phyloP scores from a whole-genome alignment of 306 rosid genomes.

The Trifolium dubium region DNA sequence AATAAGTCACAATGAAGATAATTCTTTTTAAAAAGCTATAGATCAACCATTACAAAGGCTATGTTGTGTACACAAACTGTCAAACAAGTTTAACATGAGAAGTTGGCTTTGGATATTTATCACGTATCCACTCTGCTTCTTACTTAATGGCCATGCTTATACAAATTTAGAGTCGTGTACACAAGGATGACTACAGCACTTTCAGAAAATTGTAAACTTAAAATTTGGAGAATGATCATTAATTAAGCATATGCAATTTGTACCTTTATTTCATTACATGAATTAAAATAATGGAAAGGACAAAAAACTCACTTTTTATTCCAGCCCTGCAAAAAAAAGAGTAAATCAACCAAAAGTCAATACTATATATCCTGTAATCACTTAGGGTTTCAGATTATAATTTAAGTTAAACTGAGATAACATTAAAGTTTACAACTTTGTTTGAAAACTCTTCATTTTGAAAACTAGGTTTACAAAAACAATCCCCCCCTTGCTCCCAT shows the following conservation, averaged over 20 bases:
- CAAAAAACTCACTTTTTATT: constrained; percentile 85
- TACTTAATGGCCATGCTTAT: constrained; percentile 4
- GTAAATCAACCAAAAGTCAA: constrained; percentile 35
- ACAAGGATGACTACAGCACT: constrained; percentile 18
- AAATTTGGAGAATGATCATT: constrained; percentile 18
- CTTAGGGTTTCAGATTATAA: constrained; percentile 32
- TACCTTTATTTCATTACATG: constrained; percentile 25
- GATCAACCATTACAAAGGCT: constrained; percentile 33
- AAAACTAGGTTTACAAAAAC: neutral
- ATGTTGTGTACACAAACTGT: neutral
- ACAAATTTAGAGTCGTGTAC: constrained; percentile 7
- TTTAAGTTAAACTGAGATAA: constrained; percentile 14
- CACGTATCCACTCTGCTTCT: constrained; percentile 23
- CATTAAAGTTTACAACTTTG: neutral
- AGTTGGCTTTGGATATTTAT: neutral
- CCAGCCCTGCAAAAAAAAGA: constrained; percentile 94
- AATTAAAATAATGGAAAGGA: constrained; percentile 39
- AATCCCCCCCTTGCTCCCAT: neutral
- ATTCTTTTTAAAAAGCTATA: constrained; percentile 23
- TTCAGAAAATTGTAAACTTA: constrained; percentile 28
- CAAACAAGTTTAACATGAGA: constrained; percentile 41
- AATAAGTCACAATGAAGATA: constrained; percentile 19
- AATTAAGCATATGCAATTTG: constrained; percentile 2
- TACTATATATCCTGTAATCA: constrained; percentile 27
- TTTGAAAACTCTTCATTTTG: neutral